phyloP scores from a whole-genome alignment of 169 alveolate species.

The Plasmodium gallinaceum region DNA sequence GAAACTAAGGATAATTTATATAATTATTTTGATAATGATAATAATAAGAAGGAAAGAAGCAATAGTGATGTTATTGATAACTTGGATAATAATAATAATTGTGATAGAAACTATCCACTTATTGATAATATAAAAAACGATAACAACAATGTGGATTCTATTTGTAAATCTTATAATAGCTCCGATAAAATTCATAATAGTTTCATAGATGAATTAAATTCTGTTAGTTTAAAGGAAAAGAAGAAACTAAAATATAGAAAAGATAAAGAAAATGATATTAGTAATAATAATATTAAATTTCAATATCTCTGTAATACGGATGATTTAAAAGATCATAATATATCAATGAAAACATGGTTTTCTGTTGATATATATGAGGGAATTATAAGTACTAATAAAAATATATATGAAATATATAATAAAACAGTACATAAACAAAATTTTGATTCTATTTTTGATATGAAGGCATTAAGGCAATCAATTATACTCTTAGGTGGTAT shows the following conservation, averaged over 20 bases:
- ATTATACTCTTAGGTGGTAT: slow-evolving; percentile 51
- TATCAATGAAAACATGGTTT: slow-evolving; percentile 31
- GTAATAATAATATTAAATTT: background rate
- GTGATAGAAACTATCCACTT: too few relatives aligned
- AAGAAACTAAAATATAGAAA: background rate
- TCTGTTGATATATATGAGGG: slow-evolving; percentile 29
- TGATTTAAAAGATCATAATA: slow-evolving; percentile 27
- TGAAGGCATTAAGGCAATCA: slow-evolving; percentile 55
- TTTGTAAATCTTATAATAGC: background rate
- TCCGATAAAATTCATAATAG: background rate
- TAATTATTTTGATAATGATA: background rate
- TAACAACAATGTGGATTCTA: too few relatives aligned
- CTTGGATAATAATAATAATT: too few relatives aligned
- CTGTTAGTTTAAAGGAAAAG: background rate
- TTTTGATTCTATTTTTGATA: slow-evolving; percentile 21
- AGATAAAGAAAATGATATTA: background rate
- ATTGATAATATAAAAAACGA: too few relatives aligned
- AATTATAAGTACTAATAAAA: slow-evolving; percentile 49
- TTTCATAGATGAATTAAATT: background rate
- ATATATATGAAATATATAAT: slow-evolving; percentile 11
- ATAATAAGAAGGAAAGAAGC: background rate
- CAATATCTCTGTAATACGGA: background rate
- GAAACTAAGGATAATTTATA: background rate
- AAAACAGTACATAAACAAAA: background rate
- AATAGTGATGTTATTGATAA: background rate